Evolutionary conservation across 345 rosid species (phyloP).

Genomic region (Chamaenerion angustifolium): DNA sequence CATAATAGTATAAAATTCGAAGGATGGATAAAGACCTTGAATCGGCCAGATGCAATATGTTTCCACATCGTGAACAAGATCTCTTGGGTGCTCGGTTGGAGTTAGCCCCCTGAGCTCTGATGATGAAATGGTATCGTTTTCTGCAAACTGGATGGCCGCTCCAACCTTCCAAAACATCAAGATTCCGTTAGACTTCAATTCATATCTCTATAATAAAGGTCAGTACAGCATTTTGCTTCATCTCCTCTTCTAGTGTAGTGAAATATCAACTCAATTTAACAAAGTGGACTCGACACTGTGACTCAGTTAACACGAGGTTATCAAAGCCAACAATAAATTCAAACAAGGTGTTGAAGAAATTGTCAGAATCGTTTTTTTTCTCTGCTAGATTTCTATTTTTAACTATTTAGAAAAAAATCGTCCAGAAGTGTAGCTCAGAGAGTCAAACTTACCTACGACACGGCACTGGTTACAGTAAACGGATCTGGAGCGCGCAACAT

Average conservation of each 20-base stretch:
- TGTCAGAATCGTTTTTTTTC: no score
- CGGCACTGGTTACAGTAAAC: conserved; percentile 73
- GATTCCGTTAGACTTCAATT: neutral
- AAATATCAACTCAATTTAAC: no score
- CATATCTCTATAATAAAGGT: no score
- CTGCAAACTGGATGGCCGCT: conserved; percentile 65
- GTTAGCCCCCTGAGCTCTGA: conserved; percentile 20
- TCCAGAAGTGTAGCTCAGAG: neutral
- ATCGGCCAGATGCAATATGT: conserved; percentile 24
- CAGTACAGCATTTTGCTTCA: no score
- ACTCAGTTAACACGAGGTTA: no score
- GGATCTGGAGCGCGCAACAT: conserved; percentile 58
- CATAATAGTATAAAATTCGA: neutral
- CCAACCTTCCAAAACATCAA: conserved; percentile 37
- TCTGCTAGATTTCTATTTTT: no score
- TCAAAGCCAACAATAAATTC: no score
- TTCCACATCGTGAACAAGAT: conserved; percentile 33
- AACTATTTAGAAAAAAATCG: neutral
- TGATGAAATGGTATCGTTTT: conserved; percentile 62
- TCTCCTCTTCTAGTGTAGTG: no score
- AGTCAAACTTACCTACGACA: conserved; percentile 55
- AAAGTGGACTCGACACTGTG: no score
- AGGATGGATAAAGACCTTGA: conserved; percentile 17
- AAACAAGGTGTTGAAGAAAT: no score
- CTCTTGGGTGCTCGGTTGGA: conserved; percentile 9